Conservation (phyloP, 345 rosid species). For the Aethionema arabicum region DNA sequence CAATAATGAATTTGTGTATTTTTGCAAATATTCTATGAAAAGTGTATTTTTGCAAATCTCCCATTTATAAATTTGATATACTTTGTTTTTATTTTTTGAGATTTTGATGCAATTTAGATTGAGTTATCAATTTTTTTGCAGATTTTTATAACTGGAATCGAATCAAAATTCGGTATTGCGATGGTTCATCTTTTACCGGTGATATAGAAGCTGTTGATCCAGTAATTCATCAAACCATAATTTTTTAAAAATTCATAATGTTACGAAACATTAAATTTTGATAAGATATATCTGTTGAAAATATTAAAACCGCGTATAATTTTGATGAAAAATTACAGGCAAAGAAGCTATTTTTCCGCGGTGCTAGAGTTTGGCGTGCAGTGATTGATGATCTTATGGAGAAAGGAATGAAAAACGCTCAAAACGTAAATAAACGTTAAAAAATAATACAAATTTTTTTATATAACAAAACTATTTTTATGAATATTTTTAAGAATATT, state of each 20-base stretch:
- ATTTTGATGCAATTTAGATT: background rate
- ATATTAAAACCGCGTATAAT: background rate
- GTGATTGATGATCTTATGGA: slow-evolving; percentile 72
- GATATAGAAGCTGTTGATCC: slow-evolving; percentile 75
- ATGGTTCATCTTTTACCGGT: slow-evolving; percentile 92
- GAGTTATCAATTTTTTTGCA: slow-evolving; percentile 20
- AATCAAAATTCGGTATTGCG: slow-evolving; percentile 89
- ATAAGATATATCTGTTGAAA: no score
- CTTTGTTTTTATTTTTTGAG: slow-evolving; percentile 9
- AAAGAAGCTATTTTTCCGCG: slow-evolving; percentile 75
- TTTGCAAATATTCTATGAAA: no score
- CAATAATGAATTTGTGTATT: no score
- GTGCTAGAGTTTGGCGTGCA: slow-evolving; percentile 76
- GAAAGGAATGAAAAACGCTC: slow-evolving; percentile 81
- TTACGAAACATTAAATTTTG: background rate
- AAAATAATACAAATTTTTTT: background rate
- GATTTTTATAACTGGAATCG: slow-evolving; percentile 91
- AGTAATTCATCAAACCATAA: slow-evolving; percentile 38
- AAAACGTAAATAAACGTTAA: slow-evolving; percentile 66
- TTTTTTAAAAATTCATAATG: background rate
- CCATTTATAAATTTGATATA: background rate
- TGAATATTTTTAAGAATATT: background rate
- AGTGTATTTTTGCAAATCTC: no score
- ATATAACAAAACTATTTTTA: no score
- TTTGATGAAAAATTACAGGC: slow-evolving; percentile 46